These are phyloP conservation scores for Cytospora piceicola DNA, from an alignment of 2,329 filamentous ascomycete genomes.

Conservation along the genomic window DNA sequence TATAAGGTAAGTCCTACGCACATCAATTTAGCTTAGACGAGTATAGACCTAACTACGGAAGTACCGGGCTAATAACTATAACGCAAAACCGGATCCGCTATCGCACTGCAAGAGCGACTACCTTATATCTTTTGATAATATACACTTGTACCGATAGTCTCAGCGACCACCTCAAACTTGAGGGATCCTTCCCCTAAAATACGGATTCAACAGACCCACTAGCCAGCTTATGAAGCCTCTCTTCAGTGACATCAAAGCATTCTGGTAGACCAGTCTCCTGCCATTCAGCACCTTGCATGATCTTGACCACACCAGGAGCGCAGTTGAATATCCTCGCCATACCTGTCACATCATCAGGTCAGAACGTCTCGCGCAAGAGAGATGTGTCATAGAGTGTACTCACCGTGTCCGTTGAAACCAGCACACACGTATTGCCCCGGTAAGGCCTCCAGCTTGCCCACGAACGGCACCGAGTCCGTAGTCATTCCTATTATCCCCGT, in stretches of 20 bases:
- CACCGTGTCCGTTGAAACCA: conserved; percentile 54
- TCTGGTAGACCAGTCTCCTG: conserved; percentile 40
- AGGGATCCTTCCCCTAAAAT: not conserved
- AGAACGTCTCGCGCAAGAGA: not conserved
- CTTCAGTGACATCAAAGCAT: conserved; percentile 21
- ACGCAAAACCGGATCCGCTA: too few species aligned
- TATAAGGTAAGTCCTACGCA: too few species aligned
- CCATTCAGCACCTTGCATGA: conserved; percentile 46
- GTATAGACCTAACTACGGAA: too few species aligned
- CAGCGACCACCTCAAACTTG: too few species aligned
- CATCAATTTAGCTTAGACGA: too few species aligned
- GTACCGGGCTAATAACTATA: too few species aligned
- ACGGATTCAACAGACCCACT: conserved; percentile 24
- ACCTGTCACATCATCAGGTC: conserved; percentile 17
- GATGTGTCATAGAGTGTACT: conserved; percentile 25
- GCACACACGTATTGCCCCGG: conserved; percentile 53
- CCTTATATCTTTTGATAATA: too few species aligned
- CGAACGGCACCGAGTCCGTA: conserved; percentile 49
- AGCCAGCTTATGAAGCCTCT: conserved; percentile 3
- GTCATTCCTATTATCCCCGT: conserved; percentile 54
- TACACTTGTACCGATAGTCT: too few species aligned
- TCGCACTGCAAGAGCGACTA: too few species aligned
- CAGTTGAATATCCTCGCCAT: conserved; percentile 52
- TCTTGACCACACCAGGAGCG: conserved; percentile 48
- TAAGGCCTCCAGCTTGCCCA: conserved; percentile 46